A percentile compares a stretch with the other conserved stretches of the same genome.
Conservation (phyloP, 208 protist genomes). For the Leishmania major region DNA sequence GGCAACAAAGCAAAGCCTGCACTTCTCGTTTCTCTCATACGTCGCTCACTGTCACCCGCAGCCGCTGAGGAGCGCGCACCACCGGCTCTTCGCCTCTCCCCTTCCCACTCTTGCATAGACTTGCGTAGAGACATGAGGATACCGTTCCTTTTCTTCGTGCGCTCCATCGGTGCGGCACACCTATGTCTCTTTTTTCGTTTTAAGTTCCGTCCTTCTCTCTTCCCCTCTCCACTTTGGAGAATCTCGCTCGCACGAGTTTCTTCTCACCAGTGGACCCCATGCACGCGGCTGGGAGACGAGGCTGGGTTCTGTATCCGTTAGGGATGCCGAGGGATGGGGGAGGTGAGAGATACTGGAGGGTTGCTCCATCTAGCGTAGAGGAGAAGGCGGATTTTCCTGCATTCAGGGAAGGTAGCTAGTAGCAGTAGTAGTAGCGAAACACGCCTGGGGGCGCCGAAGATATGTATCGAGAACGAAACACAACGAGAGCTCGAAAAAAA, state of each 20-base stretch:
- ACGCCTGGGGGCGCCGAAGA: neutral
- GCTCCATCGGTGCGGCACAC: neutral
- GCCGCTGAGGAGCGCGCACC: neutral
- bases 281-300: neutral
- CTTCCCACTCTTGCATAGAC: neutral
- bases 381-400: neutral
- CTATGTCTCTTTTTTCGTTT: neutral
- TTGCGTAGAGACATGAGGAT: neutral
- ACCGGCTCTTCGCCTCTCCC: neutral
- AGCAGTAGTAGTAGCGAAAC: conserved; percentile 5
- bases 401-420: neutral
- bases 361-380: neutral
- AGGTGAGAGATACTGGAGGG: neutral
- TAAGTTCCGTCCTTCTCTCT: neutral
- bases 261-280: neutral
- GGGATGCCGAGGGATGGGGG: neutral
- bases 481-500: neutral
- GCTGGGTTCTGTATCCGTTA: neutral
- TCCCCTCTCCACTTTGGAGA: neutral
- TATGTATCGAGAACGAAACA: neutral
- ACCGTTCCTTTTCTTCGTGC: neutral
- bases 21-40: neutral
- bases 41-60: neutral
- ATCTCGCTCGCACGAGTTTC: neutral
- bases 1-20: neutral